Evolutionary conservation across 1,139 yeast genomes (phyloP).

Genomic region (Candida dubliniensis): DNA sequence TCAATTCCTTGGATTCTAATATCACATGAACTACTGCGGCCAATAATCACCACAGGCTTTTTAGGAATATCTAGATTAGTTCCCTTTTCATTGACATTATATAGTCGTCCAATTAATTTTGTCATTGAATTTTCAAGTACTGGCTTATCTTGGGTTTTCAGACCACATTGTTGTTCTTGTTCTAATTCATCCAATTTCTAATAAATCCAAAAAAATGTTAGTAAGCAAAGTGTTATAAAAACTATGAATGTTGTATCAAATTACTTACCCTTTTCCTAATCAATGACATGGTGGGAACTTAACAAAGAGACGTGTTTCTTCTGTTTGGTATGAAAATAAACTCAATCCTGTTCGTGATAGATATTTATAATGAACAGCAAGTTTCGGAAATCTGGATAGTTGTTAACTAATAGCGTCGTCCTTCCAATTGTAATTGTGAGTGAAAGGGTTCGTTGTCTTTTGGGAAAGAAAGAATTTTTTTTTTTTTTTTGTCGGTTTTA

Average conservation of each 20-base stretch:
- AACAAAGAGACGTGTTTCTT: not conserved
- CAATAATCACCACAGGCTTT: constrained; percentile 42
- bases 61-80: constrained; percentile 37
- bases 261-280: constrained; percentile 43
- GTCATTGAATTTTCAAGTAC: not conserved
- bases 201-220: constrained; percentile 5
- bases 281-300: constrained; percentile 30
- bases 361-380: too few species aligned
- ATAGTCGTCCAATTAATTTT: constrained; percentile 32
- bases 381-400: not conserved
- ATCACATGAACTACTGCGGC: constrained; percentile 66
- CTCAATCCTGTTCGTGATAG: too few species aligned
- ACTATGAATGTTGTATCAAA: too few species aligned
- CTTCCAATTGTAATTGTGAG: not conserved
- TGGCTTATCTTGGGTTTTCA: too few species aligned
- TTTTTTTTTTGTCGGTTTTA: not conserved
- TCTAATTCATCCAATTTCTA: constrained; percentile 5
- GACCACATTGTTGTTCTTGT: constrained; percentile 1
- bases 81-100: constrained; percentile 29
- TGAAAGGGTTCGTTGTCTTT: too few species aligned
- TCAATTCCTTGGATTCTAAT: constrained; percentile 56
- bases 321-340: not conserved
- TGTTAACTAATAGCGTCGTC: not conserved
- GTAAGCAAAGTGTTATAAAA: not conserved
- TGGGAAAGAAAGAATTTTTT: too few species aligned